Conservation (phyloP, 495 filamentous ascomycete species). For the Terfezia claveryi region DNA sequence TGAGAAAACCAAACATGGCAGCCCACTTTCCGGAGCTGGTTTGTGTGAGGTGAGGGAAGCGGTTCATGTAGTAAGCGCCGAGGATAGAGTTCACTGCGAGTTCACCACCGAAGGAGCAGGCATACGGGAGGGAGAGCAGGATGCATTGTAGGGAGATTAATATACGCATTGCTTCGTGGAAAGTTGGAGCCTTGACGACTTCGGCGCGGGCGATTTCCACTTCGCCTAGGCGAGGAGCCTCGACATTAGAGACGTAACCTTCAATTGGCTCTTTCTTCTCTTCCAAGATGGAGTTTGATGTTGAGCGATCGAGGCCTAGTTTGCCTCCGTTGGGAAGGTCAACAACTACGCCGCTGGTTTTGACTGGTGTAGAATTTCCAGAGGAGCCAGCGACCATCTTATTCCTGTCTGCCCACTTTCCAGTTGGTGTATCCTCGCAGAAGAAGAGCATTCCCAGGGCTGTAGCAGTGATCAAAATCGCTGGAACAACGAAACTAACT, state of each 20-base stretch:
- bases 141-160: slow-evolving; percentile 43
- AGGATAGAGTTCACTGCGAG: slow-evolving; percentile 71
- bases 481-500: slow-evolving; percentile 62
- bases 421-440: slow-evolving; percentile 68
- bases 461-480: slow-evolving; percentile 44
- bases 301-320: slow-evolving; percentile 27
- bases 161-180: slow-evolving; percentile 35
- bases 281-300: slow-evolving; percentile 20
- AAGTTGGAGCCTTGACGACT: slow-evolving; percentile 41
- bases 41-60: slow-evolving; percentile 53
- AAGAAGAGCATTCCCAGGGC: slow-evolving; percentile 48
- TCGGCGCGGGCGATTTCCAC: slow-evolving; percentile 36
- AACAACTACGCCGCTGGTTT: slow-evolving; percentile 23
- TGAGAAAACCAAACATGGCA: slow-evolving; percentile 79
- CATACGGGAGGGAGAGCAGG: slow-evolving; percentile 48
- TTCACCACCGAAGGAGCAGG: slow-evolving; percentile 70
- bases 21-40: slow-evolving; percentile 56
- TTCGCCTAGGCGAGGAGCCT: slow-evolving; percentile 3
- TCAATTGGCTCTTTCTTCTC: slow-evolving; percentile 22
- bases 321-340: slow-evolving; percentile 26
- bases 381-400: slow-evolving; percentile 24
- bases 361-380: neutral
- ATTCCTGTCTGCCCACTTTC: slow-evolving; percentile 59
- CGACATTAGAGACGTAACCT: slow-evolving; percentile 17
- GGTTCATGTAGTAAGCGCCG: slow-evolving; percentile 52